A percentile compares a stretch with the other conserved stretches of the same genome.
These are phyloP conservation scores for Penicillium salamii DNA, from an alignment of 495 filamentous ascomycete genomes.

Conservation along the genomic window DNA sequence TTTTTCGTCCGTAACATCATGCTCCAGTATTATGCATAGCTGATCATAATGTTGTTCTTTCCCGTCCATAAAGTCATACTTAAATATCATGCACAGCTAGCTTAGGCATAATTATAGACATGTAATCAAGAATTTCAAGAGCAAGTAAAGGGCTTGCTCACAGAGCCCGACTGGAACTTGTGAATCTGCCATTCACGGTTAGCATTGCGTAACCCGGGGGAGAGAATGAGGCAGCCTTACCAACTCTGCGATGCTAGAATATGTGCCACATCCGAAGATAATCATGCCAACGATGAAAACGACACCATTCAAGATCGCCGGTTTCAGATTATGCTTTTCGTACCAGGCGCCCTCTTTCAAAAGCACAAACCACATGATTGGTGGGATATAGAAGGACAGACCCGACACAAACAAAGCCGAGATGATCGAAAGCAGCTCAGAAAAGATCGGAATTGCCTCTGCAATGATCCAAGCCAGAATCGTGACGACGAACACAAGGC, in stretches of 20 bases:
- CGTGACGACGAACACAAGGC: constrained; percentile 50
- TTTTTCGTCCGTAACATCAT: too few relatives aligned
- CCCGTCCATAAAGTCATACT: too few relatives aligned
- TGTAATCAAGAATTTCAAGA: background rate
- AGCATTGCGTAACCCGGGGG: background rate
- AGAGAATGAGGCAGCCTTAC: constrained; percentile 19
- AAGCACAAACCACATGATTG: constrained; percentile 60
- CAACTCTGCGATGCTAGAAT: constrained; percentile 36
- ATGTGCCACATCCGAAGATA: constrained; percentile 52
- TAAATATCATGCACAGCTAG: too few relatives aligned
- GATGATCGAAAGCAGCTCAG: constrained; percentile 53
- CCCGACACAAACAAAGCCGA: constrained; percentile 61
- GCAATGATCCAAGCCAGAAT: constrained; percentile 62
- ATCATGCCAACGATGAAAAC: constrained; percentile 31
- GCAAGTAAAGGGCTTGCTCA: constrained; percentile 6
- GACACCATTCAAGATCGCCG: constrained; percentile 4
- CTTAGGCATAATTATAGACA: too few relatives aligned
- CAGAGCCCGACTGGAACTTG: constrained; percentile 2
- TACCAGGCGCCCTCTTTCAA: constrained; percentile 35
- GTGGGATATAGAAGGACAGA: constrained; percentile 62
- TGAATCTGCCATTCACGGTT: background rate
- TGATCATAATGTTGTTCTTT: too few relatives aligned
- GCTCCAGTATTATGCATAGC: too few relatives aligned
- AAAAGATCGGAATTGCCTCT: constrained; percentile 65
- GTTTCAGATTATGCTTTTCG: constrained; percentile 11